phyloP scores from a whole-genome alignment of 495 filamentous ascomycete species.

The Opeltia flavorubescens region DNA sequence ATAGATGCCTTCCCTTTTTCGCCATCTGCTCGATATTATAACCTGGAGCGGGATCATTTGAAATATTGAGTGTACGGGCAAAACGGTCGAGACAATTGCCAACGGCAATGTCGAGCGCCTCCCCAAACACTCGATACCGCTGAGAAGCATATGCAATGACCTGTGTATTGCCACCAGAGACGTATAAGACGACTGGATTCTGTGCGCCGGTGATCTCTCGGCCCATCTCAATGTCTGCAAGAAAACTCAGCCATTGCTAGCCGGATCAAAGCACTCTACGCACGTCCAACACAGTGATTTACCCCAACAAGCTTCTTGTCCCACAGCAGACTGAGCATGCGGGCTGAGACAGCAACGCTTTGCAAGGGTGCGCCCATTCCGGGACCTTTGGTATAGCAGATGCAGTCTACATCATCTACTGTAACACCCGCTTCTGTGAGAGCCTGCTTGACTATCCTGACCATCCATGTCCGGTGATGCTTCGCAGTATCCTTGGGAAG shows the following conservation, averaged over 20 bases:
- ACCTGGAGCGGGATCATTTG: slow-evolving; percentile 90
- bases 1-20: slow-evolving; percentile 55
- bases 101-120: slow-evolving; percentile 92
- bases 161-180: slow-evolving; percentile 93
- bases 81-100: slow-evolving; percentile 97
- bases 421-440: slow-evolving; percentile 51
- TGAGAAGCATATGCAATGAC: slow-evolving; percentile 93
- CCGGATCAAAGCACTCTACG: slow-evolving; percentile 17
- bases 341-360: slow-evolving; percentile 70
- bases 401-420: slow-evolving; percentile 61
- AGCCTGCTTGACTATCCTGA: slow-evolving; percentile 61
- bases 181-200: slow-evolving; percentile 94
- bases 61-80: slow-evolving; percentile 75
- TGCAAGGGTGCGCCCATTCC: slow-evolving; percentile 97
- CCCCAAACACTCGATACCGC: slow-evolving; percentile 93
- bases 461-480: slow-evolving; percentile 80
- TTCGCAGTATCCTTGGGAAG: slow-evolving; percentile 89
- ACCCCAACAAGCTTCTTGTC: slow-evolving; percentile 75
- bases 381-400: slow-evolving; percentile 90
- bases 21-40: slow-evolving; percentile 98
- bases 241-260: not conserved
- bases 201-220: slow-evolving; percentile 76
- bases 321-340: slow-evolving; percentile 77
- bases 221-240: slow-evolving; percentile 85
- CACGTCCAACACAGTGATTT: slow-evolving; percentile 93